A percentile compares a stretch with the other conserved stretches of the same genome.
Evolutionary conservation across 2,329 filamentous ascomycete species (phyloP).

Genomic region (Paecilomyces variotii): DNA sequence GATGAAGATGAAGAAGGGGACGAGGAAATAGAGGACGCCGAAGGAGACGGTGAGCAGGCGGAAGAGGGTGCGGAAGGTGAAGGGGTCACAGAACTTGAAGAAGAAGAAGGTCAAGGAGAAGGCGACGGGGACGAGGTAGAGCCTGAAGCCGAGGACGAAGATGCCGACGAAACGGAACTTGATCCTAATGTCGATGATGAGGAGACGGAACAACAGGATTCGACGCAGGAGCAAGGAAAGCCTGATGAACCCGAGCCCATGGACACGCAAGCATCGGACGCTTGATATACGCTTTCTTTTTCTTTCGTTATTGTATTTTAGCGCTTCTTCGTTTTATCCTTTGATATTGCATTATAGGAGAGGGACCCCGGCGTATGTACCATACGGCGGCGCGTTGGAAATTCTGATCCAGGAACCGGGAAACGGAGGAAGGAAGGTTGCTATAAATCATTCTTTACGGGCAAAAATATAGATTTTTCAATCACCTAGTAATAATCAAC

Average conservation of each 20-base stretch:
- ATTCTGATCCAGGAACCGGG: background rate
- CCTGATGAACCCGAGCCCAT: background rate
- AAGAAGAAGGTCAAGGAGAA: background rate
- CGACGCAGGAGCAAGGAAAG: background rate
- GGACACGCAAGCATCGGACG: background rate
- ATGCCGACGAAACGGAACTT: constrained; percentile 10
- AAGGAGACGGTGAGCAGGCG: constrained; percentile 3
- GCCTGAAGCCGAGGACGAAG: constrained; percentile 8
- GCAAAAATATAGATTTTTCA: background rate
- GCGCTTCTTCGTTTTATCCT: background rate
- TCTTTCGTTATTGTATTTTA: background rate
- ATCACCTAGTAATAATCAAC: no score
- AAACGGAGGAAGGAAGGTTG: background rate
- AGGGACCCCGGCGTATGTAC: background rate
- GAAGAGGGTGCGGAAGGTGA: constrained; percentile 2
- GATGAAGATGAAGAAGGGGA: constrained; percentile 6
- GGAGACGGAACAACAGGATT: background rate
- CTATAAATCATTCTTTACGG: background rate
- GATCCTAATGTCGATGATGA: constrained; percentile 9
- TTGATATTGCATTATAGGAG: background rate
- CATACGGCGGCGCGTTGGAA: background rate
- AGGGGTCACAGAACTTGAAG: constrained; percentile 1
- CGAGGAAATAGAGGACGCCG: constrained; percentile 1
- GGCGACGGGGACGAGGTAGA: constrained; percentile 1
- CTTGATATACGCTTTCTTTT: background rate